These are phyloP conservation scores for Coix lacrymajobi DNA, from an alignment of 176 grass and related monocot genomes.

Conservation along the genomic window DNA sequence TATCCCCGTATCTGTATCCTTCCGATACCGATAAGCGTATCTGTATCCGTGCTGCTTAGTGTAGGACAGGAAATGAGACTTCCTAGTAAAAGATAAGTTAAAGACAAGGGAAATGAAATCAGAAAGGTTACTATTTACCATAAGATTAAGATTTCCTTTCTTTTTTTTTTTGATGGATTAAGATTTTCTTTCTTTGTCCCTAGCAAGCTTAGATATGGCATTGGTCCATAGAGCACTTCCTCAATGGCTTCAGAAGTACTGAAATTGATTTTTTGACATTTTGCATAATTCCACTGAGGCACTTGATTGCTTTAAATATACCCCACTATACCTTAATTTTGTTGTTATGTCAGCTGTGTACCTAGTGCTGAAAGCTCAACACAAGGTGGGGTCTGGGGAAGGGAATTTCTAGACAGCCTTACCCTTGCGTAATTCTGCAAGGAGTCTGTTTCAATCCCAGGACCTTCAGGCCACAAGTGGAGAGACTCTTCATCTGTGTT, in stretches of 20 bases:
- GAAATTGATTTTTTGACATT: not conserved
- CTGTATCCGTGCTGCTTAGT: too few species aligned
- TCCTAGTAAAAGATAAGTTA: not conserved
- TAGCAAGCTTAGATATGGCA: not conserved
- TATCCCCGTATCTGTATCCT: too few species aligned
- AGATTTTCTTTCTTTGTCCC: not conserved
- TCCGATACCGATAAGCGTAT: too few species aligned
- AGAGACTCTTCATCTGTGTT: not conserved
- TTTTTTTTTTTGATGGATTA: too few species aligned
- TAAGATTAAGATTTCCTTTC: not conserved
- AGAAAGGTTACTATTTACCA: not conserved
- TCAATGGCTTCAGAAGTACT: not conserved
- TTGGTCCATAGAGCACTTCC: not conserved
- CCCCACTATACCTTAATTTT: not conserved
- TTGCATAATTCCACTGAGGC: conserved; percentile 5
- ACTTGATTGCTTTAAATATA: conserved; percentile 13
- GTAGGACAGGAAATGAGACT: not conserved
- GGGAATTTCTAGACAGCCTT: not conserved
- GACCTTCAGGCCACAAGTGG: too few species aligned
- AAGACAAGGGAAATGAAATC: not conserved
- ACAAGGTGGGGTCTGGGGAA: not conserved
- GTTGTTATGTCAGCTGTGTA: not conserved
- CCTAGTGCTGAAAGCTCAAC: not conserved
- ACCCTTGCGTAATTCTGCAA: too few species aligned
- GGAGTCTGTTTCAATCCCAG: too few species aligned